These are phyloP conservation scores for Magnusiomyces tetraspermus DNA, from an alignment of 1,139 yeast genomes.

Conservation along the genomic window DNA sequence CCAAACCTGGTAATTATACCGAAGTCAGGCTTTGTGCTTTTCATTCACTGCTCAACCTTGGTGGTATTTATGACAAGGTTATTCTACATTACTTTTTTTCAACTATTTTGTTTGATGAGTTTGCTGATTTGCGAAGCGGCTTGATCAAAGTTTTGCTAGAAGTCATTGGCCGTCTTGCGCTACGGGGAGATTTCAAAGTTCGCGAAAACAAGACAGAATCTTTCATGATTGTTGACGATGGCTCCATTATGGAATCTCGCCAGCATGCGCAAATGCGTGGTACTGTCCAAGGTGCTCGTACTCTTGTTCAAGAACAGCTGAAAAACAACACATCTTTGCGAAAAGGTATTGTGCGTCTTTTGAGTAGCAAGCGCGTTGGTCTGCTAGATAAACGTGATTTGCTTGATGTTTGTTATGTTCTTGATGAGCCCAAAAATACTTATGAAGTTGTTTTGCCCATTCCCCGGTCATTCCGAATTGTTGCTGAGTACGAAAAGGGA, in stretches of 20 bases:
- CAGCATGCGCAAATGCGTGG: slow-evolving; percentile 35
- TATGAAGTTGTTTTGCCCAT: slow-evolving; percentile 51
- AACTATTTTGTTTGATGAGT: slow-evolving; percentile 47
- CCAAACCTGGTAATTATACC: slow-evolving; percentile 41
- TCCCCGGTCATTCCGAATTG: slow-evolving; percentile 61
- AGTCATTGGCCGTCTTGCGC: slow-evolving; percentile 59
- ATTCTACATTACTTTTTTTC: slow-evolving; percentile 56
- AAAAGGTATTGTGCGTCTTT: slow-evolving; percentile 55
- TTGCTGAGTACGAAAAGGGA: slow-evolving; percentile 43
- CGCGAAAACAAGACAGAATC: slow-evolving; percentile 11
- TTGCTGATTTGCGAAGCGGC: slow-evolving; percentile 44
- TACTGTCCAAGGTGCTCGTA: slow-evolving; percentile 55
- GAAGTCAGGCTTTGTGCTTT: slow-evolving; percentile 63
- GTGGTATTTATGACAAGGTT: slow-evolving; percentile 61
- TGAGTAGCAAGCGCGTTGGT: slow-evolving; percentile 44
- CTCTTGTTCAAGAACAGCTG: slow-evolving; percentile 55
- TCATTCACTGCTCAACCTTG: slow-evolving; percentile 57
- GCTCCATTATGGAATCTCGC: slow-evolving; percentile 37
- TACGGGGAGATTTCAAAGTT: slow-evolving; percentile 39
- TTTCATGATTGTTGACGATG: slow-evolving; percentile 17
- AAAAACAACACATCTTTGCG: slow-evolving; percentile 55
- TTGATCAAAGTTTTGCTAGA: slow-evolving; percentile 42
- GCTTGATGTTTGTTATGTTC: slow-evolving; percentile 54
- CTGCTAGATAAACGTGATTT: slow-evolving; percentile 53
- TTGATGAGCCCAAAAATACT: slow-evolving; percentile 56